phyloP scores from a whole-genome alignment of 2,329 filamentous ascomycete species.

The Calonectria naviculata region DNA sequence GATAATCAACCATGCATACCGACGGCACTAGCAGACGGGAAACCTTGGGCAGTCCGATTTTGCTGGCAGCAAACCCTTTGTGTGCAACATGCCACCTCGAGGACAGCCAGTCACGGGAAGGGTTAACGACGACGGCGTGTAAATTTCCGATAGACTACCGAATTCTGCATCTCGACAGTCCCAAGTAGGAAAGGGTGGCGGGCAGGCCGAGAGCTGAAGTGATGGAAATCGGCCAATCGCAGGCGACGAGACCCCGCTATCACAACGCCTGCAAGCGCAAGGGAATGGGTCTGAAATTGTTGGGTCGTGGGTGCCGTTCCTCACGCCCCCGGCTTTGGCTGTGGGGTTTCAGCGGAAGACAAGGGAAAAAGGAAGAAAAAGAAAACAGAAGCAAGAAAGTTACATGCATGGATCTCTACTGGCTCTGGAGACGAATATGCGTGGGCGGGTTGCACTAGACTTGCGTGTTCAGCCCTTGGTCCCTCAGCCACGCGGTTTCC shows the following conservation, averaged over 20 bases:
- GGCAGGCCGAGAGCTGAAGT: conserved; percentile 43
- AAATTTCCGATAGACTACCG: conserved; percentile 35
- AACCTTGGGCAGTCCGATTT: background rate
- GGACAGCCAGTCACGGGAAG: background rate
- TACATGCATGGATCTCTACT: background rate
- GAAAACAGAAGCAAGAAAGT: background rate
- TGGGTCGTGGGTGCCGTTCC: too few relatives aligned
- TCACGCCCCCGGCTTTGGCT: background rate
- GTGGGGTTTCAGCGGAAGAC: background rate
- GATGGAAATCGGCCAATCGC: conserved; percentile 27
- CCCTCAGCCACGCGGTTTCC: background rate
- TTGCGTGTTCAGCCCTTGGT: background rate
- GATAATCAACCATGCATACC: background rate
- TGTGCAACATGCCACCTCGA: background rate
- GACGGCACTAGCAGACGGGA: background rate
- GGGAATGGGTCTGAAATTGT: conserved; percentile 6
- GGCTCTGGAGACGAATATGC: background rate
- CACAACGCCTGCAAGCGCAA: conserved; percentile 1
- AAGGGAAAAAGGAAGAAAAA: background rate
- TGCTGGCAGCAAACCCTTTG: background rate
- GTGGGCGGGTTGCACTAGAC: background rate
- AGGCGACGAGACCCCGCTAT: conserved; percentile 3
- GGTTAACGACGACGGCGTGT: conserved; percentile 23
- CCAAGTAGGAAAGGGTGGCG: conserved; percentile 37
- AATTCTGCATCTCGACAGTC: conserved; percentile 32